Percentiles rank a stretch among this genome's conserved stretches.
Evolutionary conservation across 129 eudicot species (phyloP).

Genomic region (Calendula officinalis): DNA sequence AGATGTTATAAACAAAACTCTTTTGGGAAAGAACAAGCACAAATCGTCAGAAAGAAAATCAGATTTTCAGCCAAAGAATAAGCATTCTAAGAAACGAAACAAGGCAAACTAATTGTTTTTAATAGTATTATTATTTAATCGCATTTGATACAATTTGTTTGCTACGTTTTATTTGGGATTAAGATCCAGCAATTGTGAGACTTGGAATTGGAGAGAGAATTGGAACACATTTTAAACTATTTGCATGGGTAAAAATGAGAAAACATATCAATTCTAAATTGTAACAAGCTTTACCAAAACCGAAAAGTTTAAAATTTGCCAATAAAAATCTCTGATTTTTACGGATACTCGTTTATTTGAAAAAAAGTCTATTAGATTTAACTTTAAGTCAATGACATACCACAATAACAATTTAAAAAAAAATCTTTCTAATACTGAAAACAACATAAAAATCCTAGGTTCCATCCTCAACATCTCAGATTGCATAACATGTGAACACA

Average conservation of each 20-base stretch:
- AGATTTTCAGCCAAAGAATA: constrained; percentile 28
- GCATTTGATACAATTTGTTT: background rate
- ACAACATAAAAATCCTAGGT: constrained; percentile 11
- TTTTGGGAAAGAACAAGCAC: constrained; percentile 25
- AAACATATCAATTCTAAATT: too few relatives aligned
- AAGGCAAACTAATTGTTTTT: constrained; percentile 24
- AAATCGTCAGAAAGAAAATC: constrained; percentile 31
- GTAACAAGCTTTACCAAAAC: too few relatives aligned
- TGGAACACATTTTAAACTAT: too few relatives aligned
- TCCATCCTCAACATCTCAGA: constrained; percentile 28
- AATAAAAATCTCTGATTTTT: too few relatives aligned
- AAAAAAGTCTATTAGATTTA: too few relatives aligned
- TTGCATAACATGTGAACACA: constrained; percentile 19
- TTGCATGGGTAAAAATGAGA: too few relatives aligned
- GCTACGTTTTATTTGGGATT: constrained; percentile 3
- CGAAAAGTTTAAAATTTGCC: too few relatives aligned
- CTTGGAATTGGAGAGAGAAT: too few relatives aligned
- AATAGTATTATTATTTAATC: too few relatives aligned
- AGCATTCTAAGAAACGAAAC: constrained; percentile 56
- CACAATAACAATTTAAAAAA: constrained; percentile 7
- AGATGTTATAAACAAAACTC: constrained; percentile 28
- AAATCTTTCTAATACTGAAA: constrained; percentile 21
- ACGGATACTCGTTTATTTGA: too few relatives aligned
- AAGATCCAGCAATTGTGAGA: too few relatives aligned
- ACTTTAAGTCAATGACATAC: background rate